These are phyloP conservation scores for Penicillium coprophilum DNA, from an alignment of 495 filamentous ascomycete species.

Conservation along the genomic window DNA sequence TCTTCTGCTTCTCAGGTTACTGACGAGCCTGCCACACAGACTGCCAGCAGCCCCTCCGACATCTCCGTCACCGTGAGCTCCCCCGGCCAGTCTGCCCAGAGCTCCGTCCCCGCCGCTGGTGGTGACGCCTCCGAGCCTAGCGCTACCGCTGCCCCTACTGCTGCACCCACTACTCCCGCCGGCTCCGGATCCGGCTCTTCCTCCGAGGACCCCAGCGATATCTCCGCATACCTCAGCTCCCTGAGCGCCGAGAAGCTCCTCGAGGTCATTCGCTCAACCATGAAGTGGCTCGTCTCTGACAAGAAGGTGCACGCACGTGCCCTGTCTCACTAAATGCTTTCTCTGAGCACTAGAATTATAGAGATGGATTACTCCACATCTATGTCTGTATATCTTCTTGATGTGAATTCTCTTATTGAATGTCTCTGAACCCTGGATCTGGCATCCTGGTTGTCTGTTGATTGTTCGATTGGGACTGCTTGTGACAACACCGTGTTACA, in stretches of 20 bases:
- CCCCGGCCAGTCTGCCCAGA: constrained; percentile 25
- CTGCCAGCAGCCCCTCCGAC: constrained; percentile 18
- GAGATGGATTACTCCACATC: constrained; percentile 11
- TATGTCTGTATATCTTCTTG: constrained; percentile 9
- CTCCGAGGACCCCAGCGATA: constrained; percentile 17
- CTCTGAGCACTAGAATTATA: constrained; percentile 10
- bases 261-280: constrained; percentile 33
- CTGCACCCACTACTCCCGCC: constrained; percentile 3
- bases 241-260: constrained; percentile 41
- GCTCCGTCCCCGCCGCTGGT: constrained; percentile 14
- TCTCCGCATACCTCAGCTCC: constrained; percentile 37
- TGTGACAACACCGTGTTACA: constrained; percentile 23
- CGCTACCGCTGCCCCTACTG: constrained; percentile 7
- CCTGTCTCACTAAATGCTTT: constrained; percentile 24
- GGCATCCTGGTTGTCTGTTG: constrained; percentile 14
- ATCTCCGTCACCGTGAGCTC: constrained; percentile 24
- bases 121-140: constrained; percentile 16
- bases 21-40: constrained; percentile 25
- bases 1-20: constrained; percentile 23
- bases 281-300: constrained; percentile 41
- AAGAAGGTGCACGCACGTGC: constrained; percentile 40
- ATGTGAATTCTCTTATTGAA: constrained; percentile 13
- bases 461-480: constrained; percentile 9
- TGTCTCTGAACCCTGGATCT: constrained; percentile 11
- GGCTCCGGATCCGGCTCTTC: constrained; percentile 4